Evolutionary conservation across 1,284 basidiomycete species (phyloP).

Genomic region (Cryptococcus hybrid): DNA sequence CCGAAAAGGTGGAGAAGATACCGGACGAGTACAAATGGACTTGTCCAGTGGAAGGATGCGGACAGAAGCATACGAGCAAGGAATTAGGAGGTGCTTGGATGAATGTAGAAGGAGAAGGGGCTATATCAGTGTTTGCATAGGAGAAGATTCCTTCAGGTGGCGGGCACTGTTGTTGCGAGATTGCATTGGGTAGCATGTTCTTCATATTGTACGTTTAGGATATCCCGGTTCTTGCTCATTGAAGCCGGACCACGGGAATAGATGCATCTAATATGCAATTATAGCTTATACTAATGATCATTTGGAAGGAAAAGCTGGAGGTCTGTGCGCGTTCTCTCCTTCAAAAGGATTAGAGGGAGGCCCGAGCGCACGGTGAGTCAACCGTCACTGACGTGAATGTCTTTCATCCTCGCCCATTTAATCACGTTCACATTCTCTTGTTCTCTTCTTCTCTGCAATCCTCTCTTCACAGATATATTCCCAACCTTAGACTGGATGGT

Average conservation of each 20-base stretch:
- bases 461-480: no score
- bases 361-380: not conserved
- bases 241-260: no score
- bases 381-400: not conserved
- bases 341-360: not conserved
- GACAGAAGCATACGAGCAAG: slow-evolving; percentile 23
- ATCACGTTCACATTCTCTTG: no score
- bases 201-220: no score
- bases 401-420: slow-evolving; percentile 4
- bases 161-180: not conserved
- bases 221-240: no score
- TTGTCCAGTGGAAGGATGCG: slow-evolving; percentile 38
- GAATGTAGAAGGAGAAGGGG: slow-evolving; percentile 31
- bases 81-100: slow-evolving; percentile 28
- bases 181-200: no score
- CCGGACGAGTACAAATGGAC: slow-evolving; percentile 27
- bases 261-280: no score
- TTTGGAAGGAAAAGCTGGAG: no score
- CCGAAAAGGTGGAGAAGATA: slow-evolving; percentile 7
- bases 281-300: no score
- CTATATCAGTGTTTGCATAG: slow-evolving; percentile 32
- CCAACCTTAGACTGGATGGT: no score
- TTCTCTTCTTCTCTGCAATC: no score
- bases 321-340: not conserved
- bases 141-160: slow-evolving; percentile 1